These are phyloP conservation scores for Mortierella sp. DNA, from an alignment of 371 early-diverging fungal genomes.

Conservation along the genomic window DNA sequence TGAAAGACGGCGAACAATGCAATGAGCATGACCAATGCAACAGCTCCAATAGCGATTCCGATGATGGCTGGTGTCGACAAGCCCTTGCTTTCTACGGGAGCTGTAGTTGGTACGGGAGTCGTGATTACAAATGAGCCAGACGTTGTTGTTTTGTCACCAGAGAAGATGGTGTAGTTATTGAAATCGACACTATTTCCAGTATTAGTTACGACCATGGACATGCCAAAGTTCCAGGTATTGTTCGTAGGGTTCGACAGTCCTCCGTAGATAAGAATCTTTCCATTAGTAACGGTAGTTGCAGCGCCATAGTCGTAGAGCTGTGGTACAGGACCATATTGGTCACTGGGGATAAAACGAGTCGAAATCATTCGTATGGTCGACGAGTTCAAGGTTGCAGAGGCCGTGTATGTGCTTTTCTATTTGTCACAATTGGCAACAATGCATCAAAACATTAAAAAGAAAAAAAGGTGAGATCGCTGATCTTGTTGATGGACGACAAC, in stretches of 20 bases:
- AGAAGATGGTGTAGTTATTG: conserved; percentile 22
- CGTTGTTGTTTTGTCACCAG: neutral
- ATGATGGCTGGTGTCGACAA: conserved; percentile 50
- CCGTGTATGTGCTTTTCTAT: conserved; percentile 13
- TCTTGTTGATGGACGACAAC: neutral
- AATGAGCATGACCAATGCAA: conserved; percentile 35
- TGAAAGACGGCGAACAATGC: conserved; percentile 31
- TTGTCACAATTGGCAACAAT: neutral
- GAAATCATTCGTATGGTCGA: conserved; percentile 9
- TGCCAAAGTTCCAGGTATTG: conserved; percentile 44
- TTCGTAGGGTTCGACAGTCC: conserved; percentile 9
- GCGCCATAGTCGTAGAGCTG: conserved; percentile 26
- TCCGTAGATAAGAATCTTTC: conserved; percentile 31
- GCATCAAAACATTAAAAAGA: neutral
- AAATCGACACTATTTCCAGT: neutral
- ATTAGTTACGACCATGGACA: conserved; percentile 11
- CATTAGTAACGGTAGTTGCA: conserved; percentile 11
- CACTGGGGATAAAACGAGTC: conserved; percentile 17
- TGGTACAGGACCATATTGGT: conserved; percentile 13
- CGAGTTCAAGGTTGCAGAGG: neutral
- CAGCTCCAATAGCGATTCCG: conserved; percentile 50
- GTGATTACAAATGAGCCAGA: conserved; percentile 26
- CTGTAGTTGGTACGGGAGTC: conserved; percentile 8
- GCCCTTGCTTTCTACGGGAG: conserved; percentile 11
- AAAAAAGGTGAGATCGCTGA: neutral